phyloP scores from a whole-genome alignment of 139 green algal species.

The Bryopsis sp. region DNA sequence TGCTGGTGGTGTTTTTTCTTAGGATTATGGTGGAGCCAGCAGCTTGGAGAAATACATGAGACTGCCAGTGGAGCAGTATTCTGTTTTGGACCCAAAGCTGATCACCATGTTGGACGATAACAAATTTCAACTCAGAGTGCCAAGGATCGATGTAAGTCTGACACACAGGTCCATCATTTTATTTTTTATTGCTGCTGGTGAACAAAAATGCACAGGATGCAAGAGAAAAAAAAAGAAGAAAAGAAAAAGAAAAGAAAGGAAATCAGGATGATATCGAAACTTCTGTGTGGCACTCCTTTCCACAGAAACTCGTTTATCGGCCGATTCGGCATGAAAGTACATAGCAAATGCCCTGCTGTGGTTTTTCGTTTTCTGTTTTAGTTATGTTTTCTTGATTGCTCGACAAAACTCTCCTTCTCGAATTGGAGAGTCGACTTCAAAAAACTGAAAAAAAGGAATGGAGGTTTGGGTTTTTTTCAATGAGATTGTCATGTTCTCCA shows the following conservation, averaged over 20 bases:
- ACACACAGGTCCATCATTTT: no score
- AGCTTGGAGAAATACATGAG: conserved; percentile 33
- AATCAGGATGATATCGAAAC: not conserved
- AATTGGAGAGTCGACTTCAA: no score
- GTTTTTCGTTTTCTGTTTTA: not conserved
- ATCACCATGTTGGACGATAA: conserved; percentile 21
- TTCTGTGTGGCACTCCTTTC: not conserved
- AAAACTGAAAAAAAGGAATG: no score
- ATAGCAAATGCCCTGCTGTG: not conserved
- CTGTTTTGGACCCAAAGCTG: conserved; percentile 27
- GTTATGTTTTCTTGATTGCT: not conserved
- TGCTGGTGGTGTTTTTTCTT: no score
- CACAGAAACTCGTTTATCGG: not conserved
- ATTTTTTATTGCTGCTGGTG: no score
- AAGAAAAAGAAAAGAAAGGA: not conserved
- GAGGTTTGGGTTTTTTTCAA: no score
- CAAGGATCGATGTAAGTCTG: conserved; percentile 15
- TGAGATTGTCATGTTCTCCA: not conserved
- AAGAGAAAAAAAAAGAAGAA: not conserved
- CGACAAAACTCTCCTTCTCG: no score
- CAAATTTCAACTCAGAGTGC: conserved; percentile 24
- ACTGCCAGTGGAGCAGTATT: conserved; percentile 32
- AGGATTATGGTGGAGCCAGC: not conserved
- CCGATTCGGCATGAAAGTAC: not conserved
- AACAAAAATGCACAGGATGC: not conserved